A percentile compares a stretch with the other conserved stretches of the same genome.
These are phyloP conservation scores for Crotalaria pallida DNA, from an alignment of 306 rosid species.

Conservation along the genomic window DNA sequence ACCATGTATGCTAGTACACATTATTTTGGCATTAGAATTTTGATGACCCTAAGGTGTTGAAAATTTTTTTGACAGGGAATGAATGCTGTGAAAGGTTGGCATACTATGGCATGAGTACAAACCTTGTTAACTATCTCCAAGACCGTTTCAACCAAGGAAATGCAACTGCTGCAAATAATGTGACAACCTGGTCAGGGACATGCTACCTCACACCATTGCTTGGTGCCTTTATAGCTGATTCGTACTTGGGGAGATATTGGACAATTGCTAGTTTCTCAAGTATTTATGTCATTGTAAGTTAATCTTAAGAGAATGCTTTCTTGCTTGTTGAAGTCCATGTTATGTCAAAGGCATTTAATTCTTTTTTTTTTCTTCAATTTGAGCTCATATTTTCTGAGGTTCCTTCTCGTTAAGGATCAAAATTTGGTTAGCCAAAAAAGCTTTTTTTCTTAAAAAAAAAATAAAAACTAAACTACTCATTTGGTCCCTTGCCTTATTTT, in stretches of 20 bases:
- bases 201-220: conserved; percentile 78
- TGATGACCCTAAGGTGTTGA: not conserved
- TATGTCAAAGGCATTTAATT: not conserved
- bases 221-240: conserved; percentile 85
- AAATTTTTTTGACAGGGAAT: conserved; percentile 39
- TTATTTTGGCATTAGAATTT: not conserved
- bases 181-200: conserved; percentile 70
- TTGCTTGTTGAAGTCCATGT: not conserved
- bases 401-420: not conserved
- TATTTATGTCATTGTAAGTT: conserved; percentile 66
- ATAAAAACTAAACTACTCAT: too few relatives aligned
- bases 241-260: conserved; percentile 87
- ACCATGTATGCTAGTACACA: not conserved
- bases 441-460: not conserved
- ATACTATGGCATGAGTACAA: conserved; percentile 81
- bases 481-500: too few relatives aligned
- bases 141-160: conserved; percentile 49
- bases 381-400: not conserved
- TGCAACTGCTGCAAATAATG: conserved; percentile 54
- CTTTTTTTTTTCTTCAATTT: not conserved
- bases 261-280: conserved; percentile 68
- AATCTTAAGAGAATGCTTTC: not conserved
- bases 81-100: conserved; percentile 90
- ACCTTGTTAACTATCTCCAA: conserved; percentile 75
- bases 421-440: not conserved